A percentile compares a stretch with the other conserved stretches of the same genome.
These are phyloP conservation scores for Hypomyces perniciosus DNA, from an alignment of 2,329 filamentous ascomycete genomes.

Conservation along the genomic window DNA sequence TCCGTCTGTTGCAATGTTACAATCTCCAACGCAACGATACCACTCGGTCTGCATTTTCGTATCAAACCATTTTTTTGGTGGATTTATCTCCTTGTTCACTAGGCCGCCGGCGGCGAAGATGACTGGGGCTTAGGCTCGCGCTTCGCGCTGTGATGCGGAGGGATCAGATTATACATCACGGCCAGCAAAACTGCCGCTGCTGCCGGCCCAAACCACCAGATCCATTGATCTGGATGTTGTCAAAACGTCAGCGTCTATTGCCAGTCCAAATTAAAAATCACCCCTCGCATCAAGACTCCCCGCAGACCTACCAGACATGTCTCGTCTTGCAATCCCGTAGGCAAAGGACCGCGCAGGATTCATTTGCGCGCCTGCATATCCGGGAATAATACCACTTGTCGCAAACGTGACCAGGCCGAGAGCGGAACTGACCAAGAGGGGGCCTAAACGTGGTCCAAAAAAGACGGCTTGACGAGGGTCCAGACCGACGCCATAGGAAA, in stretches of 20 bases:
- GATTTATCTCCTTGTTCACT: background rate
- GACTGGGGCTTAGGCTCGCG: background rate
- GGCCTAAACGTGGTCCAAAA: slow-evolving; percentile 43
- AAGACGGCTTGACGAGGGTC: slow-evolving; percentile 45
- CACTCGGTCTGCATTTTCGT: no score
- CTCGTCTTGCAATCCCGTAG: slow-evolving; percentile 31
- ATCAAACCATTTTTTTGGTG: background rate
- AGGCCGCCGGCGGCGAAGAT: background rate
- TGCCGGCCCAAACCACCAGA: slow-evolving; percentile 32
- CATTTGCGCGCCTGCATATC: slow-evolving; percentile 37
- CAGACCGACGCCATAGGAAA: slow-evolving; percentile 47
- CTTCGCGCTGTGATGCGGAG: slow-evolving; percentile 20
- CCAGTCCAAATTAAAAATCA: background rate
- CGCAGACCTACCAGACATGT: slow-evolving; percentile 18
- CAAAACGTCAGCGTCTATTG: slow-evolving; percentile 14
- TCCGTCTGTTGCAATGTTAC: no score
- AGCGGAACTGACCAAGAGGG: slow-evolving; percentile 40
- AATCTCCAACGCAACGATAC: no score
- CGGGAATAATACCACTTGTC: slow-evolving; percentile 32
- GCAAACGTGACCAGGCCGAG: slow-evolving; percentile 32
- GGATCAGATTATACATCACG: slow-evolving; percentile 24
- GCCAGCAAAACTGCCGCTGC: slow-evolving; percentile 22
- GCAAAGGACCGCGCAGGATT: slow-evolving; percentile 42
- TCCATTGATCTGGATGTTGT: slow-evolving; percentile 25
- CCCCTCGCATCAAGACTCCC: background rate